A percentile compares a stretch with the other conserved stretches of the same genome.
Evolutionary conservation across 192 early-diverging fungal genomes (phyloP).

Genomic region (Helicostylum pulchrum): DNA sequence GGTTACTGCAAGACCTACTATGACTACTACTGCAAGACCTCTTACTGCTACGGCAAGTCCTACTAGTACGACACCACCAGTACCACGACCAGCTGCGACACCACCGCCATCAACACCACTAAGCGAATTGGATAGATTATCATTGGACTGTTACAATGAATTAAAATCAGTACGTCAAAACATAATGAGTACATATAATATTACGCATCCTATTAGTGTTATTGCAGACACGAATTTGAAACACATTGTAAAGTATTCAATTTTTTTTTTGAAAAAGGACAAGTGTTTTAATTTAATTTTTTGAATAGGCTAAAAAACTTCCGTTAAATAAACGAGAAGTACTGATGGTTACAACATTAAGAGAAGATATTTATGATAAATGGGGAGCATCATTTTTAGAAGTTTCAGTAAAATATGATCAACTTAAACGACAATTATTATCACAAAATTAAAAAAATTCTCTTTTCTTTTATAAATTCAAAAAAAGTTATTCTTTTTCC

Average conservation of each 20-base stretch:
- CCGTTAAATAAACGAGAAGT: slow-evolving; percentile 12
- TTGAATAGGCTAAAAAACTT: slow-evolving; percentile 6
- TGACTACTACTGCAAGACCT: neutral
- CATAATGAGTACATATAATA: slow-evolving; percentile 7
- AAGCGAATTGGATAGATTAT: neutral
- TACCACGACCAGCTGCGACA: too few relatives aligned
- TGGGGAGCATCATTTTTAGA: slow-evolving; percentile 12
- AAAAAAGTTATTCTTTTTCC: too few relatives aligned
- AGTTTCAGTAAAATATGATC: slow-evolving; percentile 13
- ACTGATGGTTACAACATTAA: slow-evolving; percentile 6
- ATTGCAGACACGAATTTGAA: slow-evolving; percentile 25
- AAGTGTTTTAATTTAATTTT: neutral
- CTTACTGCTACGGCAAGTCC: neutral
- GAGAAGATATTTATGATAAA: slow-evolving; percentile 19
- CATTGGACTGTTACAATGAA: neutral
- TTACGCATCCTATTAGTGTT: neutral
- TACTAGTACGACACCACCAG: too few relatives aligned
- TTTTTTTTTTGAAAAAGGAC: neutral
- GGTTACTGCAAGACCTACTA: neutral
- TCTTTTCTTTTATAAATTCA: too few relatives aligned
- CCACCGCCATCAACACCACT: too few relatives aligned
- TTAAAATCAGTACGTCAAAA: neutral
- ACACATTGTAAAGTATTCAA: slow-evolving; percentile 12
- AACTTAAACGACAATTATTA: too few relatives aligned
- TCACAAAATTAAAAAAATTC: too few relatives aligned